Evolutionary conservation across 352 stramenopile genomes (phyloP), one percentile per base, ranked within the genome.

Genomic region (Labyrinthula sp.): DNA sequence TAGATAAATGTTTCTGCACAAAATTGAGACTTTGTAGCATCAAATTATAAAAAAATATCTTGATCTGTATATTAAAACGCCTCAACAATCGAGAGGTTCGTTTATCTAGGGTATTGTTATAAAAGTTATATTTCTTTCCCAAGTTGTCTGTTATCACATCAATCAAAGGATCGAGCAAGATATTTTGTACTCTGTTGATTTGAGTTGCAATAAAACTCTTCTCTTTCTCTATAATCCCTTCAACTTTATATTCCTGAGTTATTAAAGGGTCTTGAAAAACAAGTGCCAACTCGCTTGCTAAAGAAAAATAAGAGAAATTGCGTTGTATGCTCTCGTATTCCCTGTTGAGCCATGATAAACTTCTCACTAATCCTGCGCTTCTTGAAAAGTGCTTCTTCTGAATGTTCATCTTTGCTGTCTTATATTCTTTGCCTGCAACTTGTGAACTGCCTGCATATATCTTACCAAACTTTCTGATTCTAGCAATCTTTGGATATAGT

Each of bases 121-220:
- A 52, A 18, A 52, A 52, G 35, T 52, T 52, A 24, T 50, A 52
- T 31, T 52, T 35, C 25, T 28, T 52, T 9, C 31, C 30, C 12
- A 52, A 35, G 34, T 52, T 52, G 34, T 52, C 43, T 52, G 43
- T 35, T 35, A 52, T 35, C 43, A 52, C 7, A 6, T 15, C 5
- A 25, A 14, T 21, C 35, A 25, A 12, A 52, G 43, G n/a, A 25
- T 18, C 7, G 9, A 12, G 10, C 8, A 28, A 5, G 0, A 54
- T 7, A 5, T 8, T 10, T 12, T 2, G 17, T 24, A 23, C 34
- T 21, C 35, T 21, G 0, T 14, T 29, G 10, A 25, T 18, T 35
- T 52, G 43, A 20, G 23, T 25, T 8, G 10, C 34, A 1, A 34
- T 28, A 54, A 52, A 52, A 6, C 43, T 29, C 6, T 3, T 3